A percentile compares a stretch with the other conserved stretches of the same genome.
Conservation (phyloP, 345 rosid genomes). For the Mallotus nudiflorus region DNA sequence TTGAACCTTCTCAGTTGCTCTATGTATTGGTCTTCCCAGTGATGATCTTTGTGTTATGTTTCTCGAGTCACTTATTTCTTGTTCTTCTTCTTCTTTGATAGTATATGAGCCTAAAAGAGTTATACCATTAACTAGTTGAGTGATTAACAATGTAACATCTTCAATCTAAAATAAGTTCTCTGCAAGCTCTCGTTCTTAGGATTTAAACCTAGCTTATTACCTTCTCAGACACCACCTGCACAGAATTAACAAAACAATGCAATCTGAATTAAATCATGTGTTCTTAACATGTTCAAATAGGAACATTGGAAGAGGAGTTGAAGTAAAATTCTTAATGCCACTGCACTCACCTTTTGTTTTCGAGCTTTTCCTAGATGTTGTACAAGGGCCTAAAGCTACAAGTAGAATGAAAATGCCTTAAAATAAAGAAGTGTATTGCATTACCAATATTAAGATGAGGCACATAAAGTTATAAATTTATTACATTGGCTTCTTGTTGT, state of each 20-base stretch:
- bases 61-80: conserved; percentile 15
- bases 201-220: conserved; percentile 55
- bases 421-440: too few species aligned
- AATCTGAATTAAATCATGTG: too few species aligned
- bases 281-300: too few species aligned
- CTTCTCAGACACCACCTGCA: conserved; percentile 59
- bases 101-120: conserved; percentile 13
- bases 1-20: conserved; percentile 57
- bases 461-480: background rate
- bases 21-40: conserved; percentile 54
- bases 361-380: conserved; percentile 42
- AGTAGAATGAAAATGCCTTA: background rate
- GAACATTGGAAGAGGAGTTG: too few species aligned
- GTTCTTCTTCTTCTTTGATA: conserved; percentile 28
- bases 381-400: conserved; percentile 59
- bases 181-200: conserved; percentile 37
- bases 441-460: background rate
- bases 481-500: conserved; percentile 54
- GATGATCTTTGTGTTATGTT: conserved; percentile 38
- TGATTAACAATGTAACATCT: conserved; percentile 31
- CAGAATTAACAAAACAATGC: too few species aligned
- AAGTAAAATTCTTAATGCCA: too few species aligned
- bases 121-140: conserved; percentile 22
- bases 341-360: conserved; percentile 58
- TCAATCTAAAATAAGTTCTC: conserved; percentile 67